Conservation (phyloP, 352 stramenopile species). For the Phytophthora ramorum region DNA sequence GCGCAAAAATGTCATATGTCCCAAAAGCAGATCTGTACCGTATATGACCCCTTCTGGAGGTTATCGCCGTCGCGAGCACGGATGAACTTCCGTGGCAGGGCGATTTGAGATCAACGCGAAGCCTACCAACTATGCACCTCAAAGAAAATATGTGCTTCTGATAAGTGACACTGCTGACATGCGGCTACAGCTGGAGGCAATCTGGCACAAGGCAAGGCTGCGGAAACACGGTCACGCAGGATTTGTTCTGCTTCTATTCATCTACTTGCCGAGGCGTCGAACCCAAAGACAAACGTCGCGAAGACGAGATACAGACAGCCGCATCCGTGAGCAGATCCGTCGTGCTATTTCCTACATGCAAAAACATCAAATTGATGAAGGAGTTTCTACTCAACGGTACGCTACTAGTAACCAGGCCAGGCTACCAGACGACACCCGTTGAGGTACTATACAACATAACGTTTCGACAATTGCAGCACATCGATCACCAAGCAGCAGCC, state of each 20-base stretch:
- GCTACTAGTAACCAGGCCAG: neutral
- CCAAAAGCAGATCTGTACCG: too few relatives aligned
- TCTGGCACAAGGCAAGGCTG: constrained; percentile 7
- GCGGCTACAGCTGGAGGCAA: neutral
- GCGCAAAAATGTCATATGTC: too few relatives aligned
- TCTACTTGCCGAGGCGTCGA: neutral
- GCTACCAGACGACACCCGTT: neutral
- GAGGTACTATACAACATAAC: constrained; percentile 1
- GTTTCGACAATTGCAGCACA: constrained; percentile 2
- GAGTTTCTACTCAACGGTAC: constrained; percentile 4
- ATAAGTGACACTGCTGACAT: neutral
- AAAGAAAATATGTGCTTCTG: neutral
- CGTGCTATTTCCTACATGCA: constrained; percentile 4
- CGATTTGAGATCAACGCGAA: too few relatives aligned
- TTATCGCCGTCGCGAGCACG: too few relatives aligned
- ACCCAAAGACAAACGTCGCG: constrained; percentile 3
- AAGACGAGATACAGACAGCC: neutral
- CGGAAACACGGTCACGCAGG: neutral
- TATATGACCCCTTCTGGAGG: too few relatives aligned
- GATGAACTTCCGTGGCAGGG: too few relatives aligned
- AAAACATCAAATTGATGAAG: constrained; percentile 3
- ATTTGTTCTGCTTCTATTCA: constrained; percentile 5
- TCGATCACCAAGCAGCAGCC: neutral
- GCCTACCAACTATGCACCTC: constrained; percentile 4
- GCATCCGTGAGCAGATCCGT: constrained; percentile 9